Evolutionary conservation across 2,329 filamentous ascomycete genomes (phyloP).

Genomic region (Penicillium sp.): DNA sequence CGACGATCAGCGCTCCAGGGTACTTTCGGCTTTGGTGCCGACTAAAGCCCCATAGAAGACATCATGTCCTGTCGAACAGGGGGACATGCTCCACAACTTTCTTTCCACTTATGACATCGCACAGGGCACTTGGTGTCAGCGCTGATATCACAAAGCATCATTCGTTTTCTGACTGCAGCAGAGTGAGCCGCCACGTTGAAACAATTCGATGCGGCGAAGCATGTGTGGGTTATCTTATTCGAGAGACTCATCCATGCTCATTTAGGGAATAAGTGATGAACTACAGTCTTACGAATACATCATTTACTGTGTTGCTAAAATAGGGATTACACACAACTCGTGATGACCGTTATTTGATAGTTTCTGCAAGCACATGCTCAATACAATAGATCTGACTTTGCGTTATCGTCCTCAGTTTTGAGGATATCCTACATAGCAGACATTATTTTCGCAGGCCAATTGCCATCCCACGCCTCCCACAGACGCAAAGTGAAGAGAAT

Average conservation of each 20-base stretch:
- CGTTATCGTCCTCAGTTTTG: background rate
- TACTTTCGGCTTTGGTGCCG: background rate
- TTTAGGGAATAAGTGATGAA: background rate
- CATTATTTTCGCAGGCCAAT: background rate
- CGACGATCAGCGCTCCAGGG: constrained; percentile 7
- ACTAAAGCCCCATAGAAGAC: constrained; percentile 3
- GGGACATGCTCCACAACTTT: constrained; percentile 12
- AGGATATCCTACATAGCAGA: background rate
- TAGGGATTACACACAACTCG: background rate
- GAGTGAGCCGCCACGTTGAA: background rate
- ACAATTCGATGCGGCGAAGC: background rate
- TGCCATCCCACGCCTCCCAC: background rate
- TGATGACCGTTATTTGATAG: background rate
- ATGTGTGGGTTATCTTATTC: background rate
- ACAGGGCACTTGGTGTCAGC: background rate
- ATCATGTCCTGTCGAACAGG: background rate
- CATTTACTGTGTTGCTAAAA: too few relatives aligned
- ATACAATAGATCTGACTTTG: constrained; percentile 4
- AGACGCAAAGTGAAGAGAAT: background rate
- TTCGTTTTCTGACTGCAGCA: background rate
- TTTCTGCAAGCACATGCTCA: background rate
- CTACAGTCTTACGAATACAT: too few relatives aligned
- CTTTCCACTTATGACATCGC: constrained; percentile 19
- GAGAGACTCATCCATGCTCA: background rate
- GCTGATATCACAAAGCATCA: constrained; percentile 22